Evolutionary conservation across 768 basidiomycete species (phyloP), one percentile per base, ranked within the genome.

Genomic region (Lactarius akahatsu): DNA sequence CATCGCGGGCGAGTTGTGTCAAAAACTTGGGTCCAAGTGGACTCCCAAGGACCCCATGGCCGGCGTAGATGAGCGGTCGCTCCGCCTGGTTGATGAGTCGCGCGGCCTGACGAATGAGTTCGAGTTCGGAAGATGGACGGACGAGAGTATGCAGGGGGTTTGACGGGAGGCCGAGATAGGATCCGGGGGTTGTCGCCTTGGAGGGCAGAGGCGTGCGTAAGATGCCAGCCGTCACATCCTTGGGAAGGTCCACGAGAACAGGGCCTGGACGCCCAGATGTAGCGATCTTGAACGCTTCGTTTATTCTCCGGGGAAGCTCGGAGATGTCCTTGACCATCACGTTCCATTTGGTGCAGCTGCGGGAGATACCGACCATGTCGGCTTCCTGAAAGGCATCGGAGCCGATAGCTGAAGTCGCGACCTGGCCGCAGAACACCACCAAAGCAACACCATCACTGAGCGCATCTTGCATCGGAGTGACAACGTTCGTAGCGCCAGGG

Each of bases 341-440:
- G 75, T 99, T 98, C 97, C 97, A 98, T 77, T 98, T 99, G 30
- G 97, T 98, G 80, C 97, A 99, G 72, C 89, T 88, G 59, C 96
- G 84, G 36, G 96, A 97, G 77, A 98, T 99, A 58, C 97, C 97
- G 63, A 99, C 83, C 59, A 98, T 79, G 76, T 99, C 97, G 47
- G 97, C 97, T 78, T 99, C 97, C 76, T 99, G 97, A 85, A 99
- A 99, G 1, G 94, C 93, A 74, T 99, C 96, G 18, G 93, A 96
- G n/a, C 96, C 96, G 67, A 99, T 99, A 61, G 93, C 89, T n/a
- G 92, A 92, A 9, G 96, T 98, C 0, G 97, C 96, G n/a, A 99
- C 96, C 81, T 98, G 96, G 1, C 97, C 96, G 56, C 88, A 86
- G 79, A 98, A 98, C 3, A 99, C 97, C 71, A 99, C 86, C 72